Evolutionary conservation across 164 flowering plant species (phyloP), one percentile per base, ranked within the genome.

Genomic region (Tinospora cordifolia): DNA sequence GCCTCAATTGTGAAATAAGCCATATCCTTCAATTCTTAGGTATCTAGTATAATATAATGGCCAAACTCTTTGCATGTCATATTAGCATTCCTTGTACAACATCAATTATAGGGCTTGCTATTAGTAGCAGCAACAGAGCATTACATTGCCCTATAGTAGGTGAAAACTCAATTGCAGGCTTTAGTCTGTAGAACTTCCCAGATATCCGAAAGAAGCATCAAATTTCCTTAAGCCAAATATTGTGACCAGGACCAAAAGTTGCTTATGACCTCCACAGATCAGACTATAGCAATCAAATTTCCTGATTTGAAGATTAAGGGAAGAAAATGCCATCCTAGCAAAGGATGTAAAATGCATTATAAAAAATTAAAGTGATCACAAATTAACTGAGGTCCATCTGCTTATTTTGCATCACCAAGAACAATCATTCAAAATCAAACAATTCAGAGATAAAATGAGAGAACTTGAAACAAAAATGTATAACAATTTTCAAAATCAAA

Each of bases 381-480:
- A 54, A 22, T 60, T 60, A 12, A 30, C 4, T 13, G 13, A 60
- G 3, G 30, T 60, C 63, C 30, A 60, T 60, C 63, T 24, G 34
- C 63, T 22, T 60, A 60, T 34, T 51, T 19, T 40, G 24, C 39
- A 68, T 67, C 27, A 34, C 6, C 60, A 30, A 30, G 36, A 30
- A 30, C 25, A n/a, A 54, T 54, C 6, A 6, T 54, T 17, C 24
- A 3, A 19, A 54, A 54, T 15, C 10, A 54, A 54, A 22, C 21
- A 22, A 54, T 54, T 19, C 24, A 54, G 25, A 54, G 24, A 70
- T 22, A n/a, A 39, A 8, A 70, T 40, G 15, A 70, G 39, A 68
- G 25, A 51, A 25, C 11, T 26, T 19, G n/a, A 9, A 21, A n/a
- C 8, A 1, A 68, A 47, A 67, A 26, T 17, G 63, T 9, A 11